A percentile compares a stretch with the other conserved stretches of the same genome.
Evolutionary conservation across 352 stramenopile genomes (phyloP).

Genomic region (Plasmopara viticola): DNA sequence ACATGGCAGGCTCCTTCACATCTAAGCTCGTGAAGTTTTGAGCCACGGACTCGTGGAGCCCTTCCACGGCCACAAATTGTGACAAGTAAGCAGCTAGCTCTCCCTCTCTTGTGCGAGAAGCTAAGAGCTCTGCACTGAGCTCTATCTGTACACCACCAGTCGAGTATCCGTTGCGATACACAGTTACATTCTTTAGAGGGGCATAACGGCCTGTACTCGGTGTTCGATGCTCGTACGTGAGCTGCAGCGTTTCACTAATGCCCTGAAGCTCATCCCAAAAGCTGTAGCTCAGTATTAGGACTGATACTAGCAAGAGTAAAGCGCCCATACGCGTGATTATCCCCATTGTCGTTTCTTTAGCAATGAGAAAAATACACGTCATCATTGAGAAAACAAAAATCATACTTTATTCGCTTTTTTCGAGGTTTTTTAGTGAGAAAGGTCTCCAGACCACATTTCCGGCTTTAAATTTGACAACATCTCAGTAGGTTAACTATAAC

Average conservation of each 20-base stretch:
- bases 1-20: slow-evolving; percentile 22
- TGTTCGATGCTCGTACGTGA: slow-evolving; percentile 52
- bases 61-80: slow-evolving; percentile 73
- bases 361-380: too few species aligned
- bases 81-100: slow-evolving; percentile 77
- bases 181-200: slow-evolving; percentile 54
- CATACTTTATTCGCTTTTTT: too few species aligned
- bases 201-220: slow-evolving; percentile 33
- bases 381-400: too few species aligned
- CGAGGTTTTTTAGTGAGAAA: too few species aligned
- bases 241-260: slow-evolving; percentile 47
- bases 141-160: slow-evolving; percentile 67
- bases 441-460: too few species aligned
- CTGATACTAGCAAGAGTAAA: slow-evolving; percentile 36
- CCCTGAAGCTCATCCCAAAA: slow-evolving; percentile 44
- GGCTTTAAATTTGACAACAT: too few species aligned
- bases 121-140: slow-evolving; percentile 51
- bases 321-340: slow-evolving; percentile 37
- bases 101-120: slow-evolving; percentile 32
- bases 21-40: slow-evolving; percentile 5
- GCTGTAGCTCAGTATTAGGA: slow-evolving; percentile 38
- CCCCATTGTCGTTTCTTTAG: slow-evolving; percentile 32
- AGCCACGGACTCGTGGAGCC: slow-evolving; percentile 21
- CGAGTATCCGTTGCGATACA: slow-evolving; percentile 79
- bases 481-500: too few species aligned